A percentile compares a stretch with the other conserved stretches of the same genome.
phyloP scores from a whole-genome alignment of 2,329 filamentous ascomycete species.

The Penicillium expansum region DNA sequence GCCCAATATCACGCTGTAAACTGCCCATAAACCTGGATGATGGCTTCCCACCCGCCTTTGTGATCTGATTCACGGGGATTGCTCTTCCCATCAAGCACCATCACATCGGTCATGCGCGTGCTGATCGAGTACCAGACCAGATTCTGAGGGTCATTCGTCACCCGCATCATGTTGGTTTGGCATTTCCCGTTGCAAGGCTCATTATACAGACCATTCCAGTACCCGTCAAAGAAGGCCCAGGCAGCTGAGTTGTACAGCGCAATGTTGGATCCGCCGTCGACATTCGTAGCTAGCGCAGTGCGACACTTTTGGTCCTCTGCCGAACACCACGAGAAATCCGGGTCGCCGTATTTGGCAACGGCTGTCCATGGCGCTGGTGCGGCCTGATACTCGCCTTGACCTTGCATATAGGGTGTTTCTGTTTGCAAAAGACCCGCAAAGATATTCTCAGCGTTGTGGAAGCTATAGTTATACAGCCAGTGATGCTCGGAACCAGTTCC shows the following conservation, averaged over 20 bases:
- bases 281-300: slow-evolving; percentile 29
- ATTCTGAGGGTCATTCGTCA: slow-evolving; percentile 25
- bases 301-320: slow-evolving; percentile 30
- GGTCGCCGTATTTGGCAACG: slow-evolving; percentile 26
- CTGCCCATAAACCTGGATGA: slow-evolving; percentile 30
- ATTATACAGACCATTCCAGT: slow-evolving; percentile 30
- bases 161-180: slow-evolving; percentile 35
- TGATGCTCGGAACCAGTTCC: slow-evolving; percentile 50
- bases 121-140: slow-evolving; percentile 35
- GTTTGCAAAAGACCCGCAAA: slow-evolving; percentile 40
- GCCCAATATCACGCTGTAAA: slow-evolving; percentile 15
- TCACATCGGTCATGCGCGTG: slow-evolving; percentile 30
- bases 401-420: slow-evolving; percentile 39
- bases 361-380: slow-evolving; percentile 33
- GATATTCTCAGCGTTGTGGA: slow-evolving; percentile 43
- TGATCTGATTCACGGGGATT: slow-evolving; percentile 28
- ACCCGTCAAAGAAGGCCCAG: slow-evolving; percentile 36
- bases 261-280: slow-evolving; percentile 32
- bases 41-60: slow-evolving; percentile 32
- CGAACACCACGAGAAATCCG: slow-evolving; percentile 33
- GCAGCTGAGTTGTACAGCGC: slow-evolving; percentile 35
- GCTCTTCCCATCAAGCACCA: slow-evolving; percentile 29
- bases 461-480: slow-evolving; percentile 50
- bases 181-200: slow-evolving; percentile 31
- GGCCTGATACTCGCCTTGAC: slow-evolving; percentile 24